Evolutionary conservation across 495 filamentous ascomycete species (phyloP).

Genomic region (Penicillium salamii): DNA sequence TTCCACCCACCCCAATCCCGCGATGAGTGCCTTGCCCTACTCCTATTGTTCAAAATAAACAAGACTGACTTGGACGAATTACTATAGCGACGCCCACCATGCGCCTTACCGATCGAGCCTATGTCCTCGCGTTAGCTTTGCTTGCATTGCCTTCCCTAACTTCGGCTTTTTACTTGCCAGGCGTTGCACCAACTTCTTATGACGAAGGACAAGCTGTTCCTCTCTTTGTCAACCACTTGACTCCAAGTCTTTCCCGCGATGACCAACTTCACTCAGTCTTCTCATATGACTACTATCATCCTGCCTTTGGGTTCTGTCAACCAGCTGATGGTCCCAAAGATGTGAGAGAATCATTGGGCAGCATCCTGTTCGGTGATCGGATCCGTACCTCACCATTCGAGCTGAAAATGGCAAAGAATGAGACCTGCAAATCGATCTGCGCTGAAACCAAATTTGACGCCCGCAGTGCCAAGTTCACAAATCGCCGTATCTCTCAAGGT

Average conservation of each 20-base stretch:
- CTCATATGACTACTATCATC: conserved; percentile 93
- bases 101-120: conserved; percentile 34
- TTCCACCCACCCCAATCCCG: not conserved
- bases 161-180: conserved; percentile 90
- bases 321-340: conserved; percentile 70
- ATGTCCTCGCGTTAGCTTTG: conserved; percentile 28
- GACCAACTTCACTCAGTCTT: conserved; percentile 83
- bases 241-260: conserved; percentile 76
- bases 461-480: conserved; percentile 73
- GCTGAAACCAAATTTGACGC: conserved; percentile 59
- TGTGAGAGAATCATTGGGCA: conserved; percentile 85
- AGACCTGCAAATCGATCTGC: conserved; percentile 81
- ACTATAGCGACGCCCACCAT: conserved; percentile 29
- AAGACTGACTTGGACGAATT: conserved; percentile 8
- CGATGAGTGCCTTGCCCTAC: not conserved
- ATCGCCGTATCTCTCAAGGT: conserved; percentile 71
- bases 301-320: conserved; percentile 78
- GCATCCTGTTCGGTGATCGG: conserved; percentile 94
- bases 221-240: conserved; percentile 88
- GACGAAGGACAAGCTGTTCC: conserved; percentile 71
- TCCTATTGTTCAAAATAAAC: conserved; percentile 4
- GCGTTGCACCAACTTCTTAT: conserved; percentile 93
- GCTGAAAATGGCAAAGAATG: conserved; percentile 77
- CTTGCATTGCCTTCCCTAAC: conserved; percentile 47
- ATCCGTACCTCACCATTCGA: conserved; percentile 91